Evolutionary conservation across 2,329 filamentous ascomycete genomes (phyloP), one percentile per base, ranked within the genome.

Genomic region (Paramyrothecium sp.): DNA sequence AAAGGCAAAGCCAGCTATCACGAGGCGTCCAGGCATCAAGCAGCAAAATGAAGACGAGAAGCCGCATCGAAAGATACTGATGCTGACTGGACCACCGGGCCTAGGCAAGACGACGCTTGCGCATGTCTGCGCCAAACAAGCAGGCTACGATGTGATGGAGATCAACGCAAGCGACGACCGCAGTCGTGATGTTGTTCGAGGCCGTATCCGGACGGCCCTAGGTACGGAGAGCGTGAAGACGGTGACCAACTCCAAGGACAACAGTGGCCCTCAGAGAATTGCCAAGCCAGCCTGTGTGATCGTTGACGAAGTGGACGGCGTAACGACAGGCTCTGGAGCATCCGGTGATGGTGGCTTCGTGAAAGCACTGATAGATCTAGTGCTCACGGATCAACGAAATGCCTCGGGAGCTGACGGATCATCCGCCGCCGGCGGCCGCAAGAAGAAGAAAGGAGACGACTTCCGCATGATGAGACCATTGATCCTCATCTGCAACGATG

Each of bases 81-180:
- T 99, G 67, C 78, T 99, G 17, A 93, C 94, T 1, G 96, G 95
- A 0, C 92, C 95, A 0, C 95, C 95, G 0, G 95, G 95, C 2
- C 78, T 99, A 12, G 95, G 95, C 26, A 99, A 99, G 78, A 99
- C 95, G 0, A 99, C 95, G 0, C 74, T 99, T 51, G 95, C 95
- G 2, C 95, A 99, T 73, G 95, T 99, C 0, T 98, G 95, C 70
- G 96, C 96, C 0, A 88, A 83, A 64, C 95, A 99, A 74, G 95
- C 95, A 5, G 95, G 95, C 0, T 99, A 99, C 67, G 95, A 98
- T 67, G 90, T 96, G 1, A 84, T 98, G 69, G 95, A 99, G 71
- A 96, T 99, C 75, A 99, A 99, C 67, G 95, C 96, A 10, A 98
- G 94, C 66, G 95, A 99, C 69, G 96, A 99, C 69, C 84, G 95